Conservation (phyloP, 1,284 basidiomycete species). For the Sporisorium iseilematis-ciliati region DNA sequence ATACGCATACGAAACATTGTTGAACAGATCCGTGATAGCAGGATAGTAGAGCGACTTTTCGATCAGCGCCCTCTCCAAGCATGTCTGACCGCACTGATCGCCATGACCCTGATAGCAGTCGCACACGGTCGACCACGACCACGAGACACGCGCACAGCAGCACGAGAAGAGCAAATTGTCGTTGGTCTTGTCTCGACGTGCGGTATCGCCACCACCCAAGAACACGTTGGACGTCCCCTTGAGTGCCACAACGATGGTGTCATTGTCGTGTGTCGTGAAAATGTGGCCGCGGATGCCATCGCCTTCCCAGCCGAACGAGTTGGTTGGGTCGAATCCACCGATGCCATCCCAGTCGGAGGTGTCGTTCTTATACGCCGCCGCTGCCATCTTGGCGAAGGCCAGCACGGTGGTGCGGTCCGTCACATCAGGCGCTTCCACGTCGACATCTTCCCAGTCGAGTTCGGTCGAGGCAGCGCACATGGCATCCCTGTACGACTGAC, state of each 20-base stretch:
- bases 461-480: constrained; percentile 42
- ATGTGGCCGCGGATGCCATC: constrained; percentile 93
- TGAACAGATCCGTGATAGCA: constrained; percentile 78
- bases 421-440: constrained; percentile 75
- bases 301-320: constrained; percentile 91
- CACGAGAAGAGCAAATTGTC: constrained; percentile 98
- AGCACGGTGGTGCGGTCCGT: constrained; percentile 82
- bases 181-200: constrained; percentile 91
- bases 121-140: constrained; percentile 95
- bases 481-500: constrained; percentile 41
- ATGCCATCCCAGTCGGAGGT: constrained; percentile 42
- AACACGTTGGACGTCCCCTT: constrained; percentile 90
- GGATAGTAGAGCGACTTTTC: constrained; percentile 91
- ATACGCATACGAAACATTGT: constrained; percentile 84
- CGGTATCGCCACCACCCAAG: constrained; percentile 85
- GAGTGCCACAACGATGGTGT: constrained; percentile 87
- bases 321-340: constrained; percentile 71
- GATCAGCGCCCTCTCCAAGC: constrained; percentile 82
- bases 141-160: constrained; percentile 93
- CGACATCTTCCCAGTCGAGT: constrained; percentile 72
- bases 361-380: constrained; percentile 80
- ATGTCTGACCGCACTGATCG: constrained; percentile 80
- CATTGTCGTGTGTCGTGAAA: constrained; percentile 74
- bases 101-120: constrained; percentile 77
- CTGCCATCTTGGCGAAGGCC: constrained; percentile 91